Percentiles rank a stretch among this genome's conserved stretches.
Evolutionary conservation across 2,329 filamentous ascomycete genomes (phyloP).

Genomic region (Monosporascus sp.): DNA sequence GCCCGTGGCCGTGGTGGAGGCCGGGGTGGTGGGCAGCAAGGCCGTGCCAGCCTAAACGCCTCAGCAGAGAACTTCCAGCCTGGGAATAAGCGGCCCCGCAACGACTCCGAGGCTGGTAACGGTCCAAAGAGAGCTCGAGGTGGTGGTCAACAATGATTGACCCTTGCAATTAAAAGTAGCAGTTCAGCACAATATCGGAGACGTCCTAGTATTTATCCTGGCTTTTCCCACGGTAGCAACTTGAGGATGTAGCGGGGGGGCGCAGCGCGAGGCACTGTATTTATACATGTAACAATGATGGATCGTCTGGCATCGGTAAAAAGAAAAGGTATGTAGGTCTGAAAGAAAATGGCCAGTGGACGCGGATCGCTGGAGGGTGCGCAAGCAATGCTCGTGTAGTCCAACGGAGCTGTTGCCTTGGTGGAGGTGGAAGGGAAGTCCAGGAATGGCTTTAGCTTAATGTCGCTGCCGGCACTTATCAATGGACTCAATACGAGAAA

Average conservation of each 20-base stretch:
- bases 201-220: not conserved
- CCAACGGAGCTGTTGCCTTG: too few species aligned
- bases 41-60: conserved; percentile 39
- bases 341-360: not conserved
- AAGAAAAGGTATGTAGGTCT: not conserved
- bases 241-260: not conserved
- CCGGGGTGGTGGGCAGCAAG: conserved; percentile 28
- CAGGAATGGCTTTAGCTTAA: too few species aligned
- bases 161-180: not conserved
- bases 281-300: conserved; percentile 3
- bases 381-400: too few species aligned
- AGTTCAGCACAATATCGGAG: not conserved
- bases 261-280: not conserved
- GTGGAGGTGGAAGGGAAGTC: too few species aligned
- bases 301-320: not conserved
- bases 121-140: conserved; percentile 34
- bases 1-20: conserved; percentile 34
- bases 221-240: not conserved
- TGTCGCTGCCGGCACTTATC: too few species aligned
- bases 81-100: conserved; percentile 49
- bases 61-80: conserved; percentile 48
- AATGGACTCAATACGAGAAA: too few species aligned
- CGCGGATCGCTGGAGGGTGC: not conserved
- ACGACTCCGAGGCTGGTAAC: conserved; percentile 37
- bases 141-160: conserved; percentile 18